These are phyloP conservation scores for Microcyclosporella mali DNA, from an alignment of 2,329 filamentous ascomycete genomes.

Conservation along the genomic window DNA sequence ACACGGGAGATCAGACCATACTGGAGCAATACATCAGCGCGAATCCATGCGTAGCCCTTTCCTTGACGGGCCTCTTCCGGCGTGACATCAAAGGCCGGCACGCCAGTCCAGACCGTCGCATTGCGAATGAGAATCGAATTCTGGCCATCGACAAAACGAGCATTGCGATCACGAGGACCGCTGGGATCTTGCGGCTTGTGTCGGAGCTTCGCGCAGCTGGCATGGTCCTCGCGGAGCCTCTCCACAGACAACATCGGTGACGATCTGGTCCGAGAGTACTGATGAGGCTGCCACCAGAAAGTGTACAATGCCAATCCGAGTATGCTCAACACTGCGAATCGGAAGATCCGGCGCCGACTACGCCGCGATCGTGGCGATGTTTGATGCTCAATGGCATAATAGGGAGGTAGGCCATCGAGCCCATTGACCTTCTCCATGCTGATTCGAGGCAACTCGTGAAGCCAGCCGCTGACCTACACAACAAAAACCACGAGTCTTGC, in stretches of 20 bases:
- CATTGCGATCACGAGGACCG: conserved; percentile 53
- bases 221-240: conserved; percentile 50
- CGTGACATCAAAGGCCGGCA: conserved; percentile 49
- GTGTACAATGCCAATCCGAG: too few species aligned
- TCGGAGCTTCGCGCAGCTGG: conserved; percentile 51
- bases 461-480: too few species aligned
- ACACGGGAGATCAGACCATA: conserved; percentile 56
- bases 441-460: too few species aligned
- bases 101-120: conserved; percentile 59
- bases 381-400: too few species aligned
- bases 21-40: conserved; percentile 56
- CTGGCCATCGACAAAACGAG: conserved; percentile 54
- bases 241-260: conserved; percentile 54
- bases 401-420: not conserved
- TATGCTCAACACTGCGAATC: too few species aligned
- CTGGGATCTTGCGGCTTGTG: conserved; percentile 51
- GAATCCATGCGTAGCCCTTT: conserved; percentile 55
- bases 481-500: too few species aligned
- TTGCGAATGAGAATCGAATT: conserved; percentile 60
- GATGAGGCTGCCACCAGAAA: too few species aligned
- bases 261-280: too few species aligned
- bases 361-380: too few species aligned
- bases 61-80: conserved; percentile 51
- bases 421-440: too few species aligned
- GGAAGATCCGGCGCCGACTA: too few species aligned